These are phyloP conservation scores for Stentor roeselii DNA, from an alignment of 73 alveolate species.

Conservation along the genomic window DNA sequence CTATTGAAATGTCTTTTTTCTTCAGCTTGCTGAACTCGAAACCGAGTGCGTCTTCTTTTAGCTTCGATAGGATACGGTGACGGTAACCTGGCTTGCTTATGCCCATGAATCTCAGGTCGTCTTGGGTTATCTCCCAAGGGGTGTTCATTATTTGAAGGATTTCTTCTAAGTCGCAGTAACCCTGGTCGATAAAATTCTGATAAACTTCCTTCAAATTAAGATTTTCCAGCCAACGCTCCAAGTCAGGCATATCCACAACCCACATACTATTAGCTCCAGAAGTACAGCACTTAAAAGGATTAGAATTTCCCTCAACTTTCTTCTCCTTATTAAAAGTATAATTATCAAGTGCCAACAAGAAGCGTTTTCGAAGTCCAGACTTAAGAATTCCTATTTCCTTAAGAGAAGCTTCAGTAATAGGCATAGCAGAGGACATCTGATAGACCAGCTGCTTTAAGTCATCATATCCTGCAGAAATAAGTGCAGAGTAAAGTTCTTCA, in stretches of 20 bases:
- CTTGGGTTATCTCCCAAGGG: not conserved
- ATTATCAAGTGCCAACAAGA: not conserved
- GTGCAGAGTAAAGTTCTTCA: not conserved
- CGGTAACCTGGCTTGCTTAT: not conserved
- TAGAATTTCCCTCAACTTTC: not conserved
- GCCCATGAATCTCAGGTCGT: not conserved
- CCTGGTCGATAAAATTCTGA: not conserved
- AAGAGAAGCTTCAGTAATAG: not conserved
- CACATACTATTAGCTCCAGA: not conserved
- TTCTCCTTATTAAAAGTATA: not conserved
- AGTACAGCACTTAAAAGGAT: not conserved
- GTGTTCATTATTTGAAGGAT: not conserved
- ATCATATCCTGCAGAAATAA: constrained; percentile 6
- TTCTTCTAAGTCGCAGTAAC: not conserved
- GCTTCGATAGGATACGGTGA: constrained; percentile 4
- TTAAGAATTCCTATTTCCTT: not conserved
- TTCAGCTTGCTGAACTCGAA: not conserved
- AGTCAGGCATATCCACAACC: not conserved
- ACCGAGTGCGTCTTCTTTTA: not conserved
- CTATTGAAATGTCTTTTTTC: not conserved
- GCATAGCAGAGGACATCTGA: not conserved
- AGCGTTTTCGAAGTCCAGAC: not conserved
- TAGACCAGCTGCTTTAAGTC: not conserved
- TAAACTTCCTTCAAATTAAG: not conserved
- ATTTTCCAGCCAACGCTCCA: not conserved